Evolutionary conservation across 169 alveolate species (phyloP).

Genomic region (Hepatocystis sp.): DNA sequence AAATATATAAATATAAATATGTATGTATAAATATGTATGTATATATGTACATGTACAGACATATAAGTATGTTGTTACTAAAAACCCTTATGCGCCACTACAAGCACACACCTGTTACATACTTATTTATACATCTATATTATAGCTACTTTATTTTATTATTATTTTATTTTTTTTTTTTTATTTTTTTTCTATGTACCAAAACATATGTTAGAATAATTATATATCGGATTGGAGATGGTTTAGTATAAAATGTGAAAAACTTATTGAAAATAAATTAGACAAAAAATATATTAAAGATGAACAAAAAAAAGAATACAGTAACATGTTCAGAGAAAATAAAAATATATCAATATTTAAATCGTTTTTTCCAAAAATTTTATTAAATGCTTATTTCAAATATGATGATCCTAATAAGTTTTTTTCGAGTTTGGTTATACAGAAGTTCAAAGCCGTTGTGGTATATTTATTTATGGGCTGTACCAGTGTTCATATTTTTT

Average conservation of each 20-base stretch:
- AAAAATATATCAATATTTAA: conserved; percentile 22
- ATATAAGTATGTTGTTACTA: too few relatives aligned
- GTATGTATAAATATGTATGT: too few relatives aligned
- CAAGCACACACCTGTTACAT: too few relatives aligned
- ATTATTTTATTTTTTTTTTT: conserved; percentile 16
- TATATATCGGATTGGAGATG: conserved; percentile 71
- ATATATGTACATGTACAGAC: too few relatives aligned
- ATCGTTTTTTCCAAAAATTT: conserved; percentile 40
- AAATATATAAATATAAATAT: too few relatives aligned
- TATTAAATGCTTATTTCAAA: conserved; percentile 28
- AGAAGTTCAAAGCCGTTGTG: conserved; percentile 53
- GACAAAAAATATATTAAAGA: conserved; percentile 11
- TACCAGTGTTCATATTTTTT: neutral
- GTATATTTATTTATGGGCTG: conserved; percentile 10
- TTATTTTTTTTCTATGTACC: neutral
- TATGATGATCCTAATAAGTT: conserved; percentile 31
- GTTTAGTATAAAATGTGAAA: conserved; percentile 65
- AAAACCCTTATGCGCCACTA: too few relatives aligned
- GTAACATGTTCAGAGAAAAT: conserved; percentile 7
- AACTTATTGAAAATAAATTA: conserved; percentile 21
- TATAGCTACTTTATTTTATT: too few relatives aligned
- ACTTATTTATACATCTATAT: too few relatives aligned
- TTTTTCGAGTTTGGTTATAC: conserved; percentile 29
- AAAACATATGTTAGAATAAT: conserved; percentile 2
- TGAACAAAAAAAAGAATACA: conserved; percentile 5